Conservation (phyloP, 768 basidiomycete species). For the Tephrocybe rancida region DNA sequence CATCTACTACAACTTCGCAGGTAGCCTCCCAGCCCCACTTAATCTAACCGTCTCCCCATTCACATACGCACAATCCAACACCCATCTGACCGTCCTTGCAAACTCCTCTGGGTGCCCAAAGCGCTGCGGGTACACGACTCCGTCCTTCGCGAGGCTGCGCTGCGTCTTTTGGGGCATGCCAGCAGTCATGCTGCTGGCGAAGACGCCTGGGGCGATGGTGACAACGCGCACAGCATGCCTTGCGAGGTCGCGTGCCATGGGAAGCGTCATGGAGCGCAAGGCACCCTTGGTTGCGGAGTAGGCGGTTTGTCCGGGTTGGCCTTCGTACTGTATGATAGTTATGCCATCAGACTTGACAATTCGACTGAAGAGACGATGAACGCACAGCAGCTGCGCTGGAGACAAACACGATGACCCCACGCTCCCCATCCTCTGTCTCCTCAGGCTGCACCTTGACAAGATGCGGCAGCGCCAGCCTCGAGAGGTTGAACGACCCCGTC, state of each 20-base stretch:
- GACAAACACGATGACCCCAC: conserved; percentile 60
- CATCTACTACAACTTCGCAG: conserved; percentile 37
- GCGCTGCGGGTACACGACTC: conserved; percentile 45
- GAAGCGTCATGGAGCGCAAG: conserved; percentile 57
- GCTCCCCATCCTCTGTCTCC: conserved; percentile 47
- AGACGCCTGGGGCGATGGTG: conserved; percentile 58
- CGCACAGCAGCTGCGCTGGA: conserved; percentile 56
- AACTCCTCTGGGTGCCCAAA: conserved; percentile 55
- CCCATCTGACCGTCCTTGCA: conserved; percentile 51
- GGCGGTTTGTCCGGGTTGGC: conserved; percentile 58
- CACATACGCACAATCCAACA: conserved; percentile 54
- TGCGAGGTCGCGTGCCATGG: conserved; percentile 61
- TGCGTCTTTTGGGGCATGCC: conserved; percentile 39
- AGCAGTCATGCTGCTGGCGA: conserved; percentile 49
- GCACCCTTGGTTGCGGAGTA: conserved; percentile 64
- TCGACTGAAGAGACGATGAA: neutral
- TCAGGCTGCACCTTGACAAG: conserved; percentile 52
- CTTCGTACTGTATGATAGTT: conserved; percentile 45
- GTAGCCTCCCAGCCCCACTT: conserved; percentile 46
- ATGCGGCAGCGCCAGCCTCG: conserved; percentile 51
- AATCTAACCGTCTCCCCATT: conserved; percentile 58
- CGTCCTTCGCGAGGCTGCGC: conserved; percentile 40
- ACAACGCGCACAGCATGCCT: conserved; percentile 57
- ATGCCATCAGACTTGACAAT: neutral
- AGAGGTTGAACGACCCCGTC: conserved; percentile 62